Evolutionary conservation across 257 asterid species (phyloP).

Genomic region (Nicotiana undulata): DNA sequence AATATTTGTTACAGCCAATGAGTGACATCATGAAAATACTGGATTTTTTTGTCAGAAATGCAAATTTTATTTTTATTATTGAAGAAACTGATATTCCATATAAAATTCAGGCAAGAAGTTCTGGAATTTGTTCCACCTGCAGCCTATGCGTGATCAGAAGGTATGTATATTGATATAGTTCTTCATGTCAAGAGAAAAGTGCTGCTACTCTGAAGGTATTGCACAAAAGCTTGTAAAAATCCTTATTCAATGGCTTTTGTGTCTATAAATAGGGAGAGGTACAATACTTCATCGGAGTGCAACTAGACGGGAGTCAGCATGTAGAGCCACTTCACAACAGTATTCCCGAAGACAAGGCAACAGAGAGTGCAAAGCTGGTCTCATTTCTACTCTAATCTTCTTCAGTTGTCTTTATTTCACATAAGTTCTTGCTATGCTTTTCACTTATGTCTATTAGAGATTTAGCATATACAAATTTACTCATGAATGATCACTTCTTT

Average conservation of each 20-base stretch:
- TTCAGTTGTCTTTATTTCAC: background rate
- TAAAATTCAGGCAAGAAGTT: slow-evolving; percentile 70
- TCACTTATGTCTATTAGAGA: background rate
- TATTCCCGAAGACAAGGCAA: slow-evolving; percentile 81
- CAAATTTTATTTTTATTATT: background rate
- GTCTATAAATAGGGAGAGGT: slow-evolving; percentile 77
- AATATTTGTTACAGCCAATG: background rate
- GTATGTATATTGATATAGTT: slow-evolving; percentile 22
- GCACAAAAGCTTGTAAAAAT: background rate
- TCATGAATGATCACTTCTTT: background rate
- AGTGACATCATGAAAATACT: background rate
- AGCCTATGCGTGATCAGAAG: slow-evolving; percentile 99
- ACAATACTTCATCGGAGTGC: slow-evolving; percentile 96
- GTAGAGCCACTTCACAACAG: slow-evolving; percentile 87
- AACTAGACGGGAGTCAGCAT: slow-evolving; percentile 92
- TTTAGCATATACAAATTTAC: background rate
- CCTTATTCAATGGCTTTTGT: background rate
- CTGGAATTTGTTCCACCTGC: slow-evolving; percentile 98
- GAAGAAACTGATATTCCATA: background rate
- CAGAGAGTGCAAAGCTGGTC: slow-evolving; percentile 68
- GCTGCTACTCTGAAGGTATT: background rate
- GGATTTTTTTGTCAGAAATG: background rate
- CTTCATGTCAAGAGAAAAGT: background rate
- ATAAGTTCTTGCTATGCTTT: background rate
- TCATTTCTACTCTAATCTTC: background rate